Percentiles rank a stretch among this genome's conserved stretches.
phyloP scores from a whole-genome alignment of 2,329 filamentous ascomycete species.

The Byssochlamys sp. region DNA sequence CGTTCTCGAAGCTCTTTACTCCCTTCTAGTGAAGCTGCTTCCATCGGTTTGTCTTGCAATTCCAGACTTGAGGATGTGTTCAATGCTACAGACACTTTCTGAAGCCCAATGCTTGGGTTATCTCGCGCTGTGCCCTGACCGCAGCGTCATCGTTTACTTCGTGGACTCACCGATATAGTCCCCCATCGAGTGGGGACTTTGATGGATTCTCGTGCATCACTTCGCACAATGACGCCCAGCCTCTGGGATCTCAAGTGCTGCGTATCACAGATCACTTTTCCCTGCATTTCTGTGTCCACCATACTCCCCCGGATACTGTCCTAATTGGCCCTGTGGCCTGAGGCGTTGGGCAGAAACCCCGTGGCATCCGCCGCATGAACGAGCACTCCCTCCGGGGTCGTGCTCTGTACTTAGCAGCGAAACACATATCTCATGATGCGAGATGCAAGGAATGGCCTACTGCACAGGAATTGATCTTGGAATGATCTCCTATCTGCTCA shows the following conservation, averaged over 20 bases:
- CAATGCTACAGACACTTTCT: background rate
- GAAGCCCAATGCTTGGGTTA: background rate
- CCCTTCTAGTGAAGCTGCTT: background rate
- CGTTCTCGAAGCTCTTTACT: background rate
- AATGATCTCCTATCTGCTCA: background rate
- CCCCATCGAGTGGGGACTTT: background rate
- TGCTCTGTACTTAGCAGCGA: background rate
- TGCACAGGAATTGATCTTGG: background rate
- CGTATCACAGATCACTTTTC: conserved; percentile 5
- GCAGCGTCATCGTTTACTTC: background rate
- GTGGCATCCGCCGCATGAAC: background rate
- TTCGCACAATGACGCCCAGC: conserved; percentile 5
- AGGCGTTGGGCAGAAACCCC: conserved; percentile 8
- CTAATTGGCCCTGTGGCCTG: conserved; percentile 1
- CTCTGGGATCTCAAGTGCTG: conserved; percentile 1
- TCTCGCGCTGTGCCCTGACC: background rate
- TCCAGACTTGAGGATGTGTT: background rate
- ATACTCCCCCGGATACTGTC: conserved; percentile 3
- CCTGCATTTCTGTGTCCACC: conserved; percentile 2
- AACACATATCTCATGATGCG: background rate
- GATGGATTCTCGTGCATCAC: conserved; percentile 8
- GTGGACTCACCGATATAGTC: background rate
- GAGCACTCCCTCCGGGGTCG: background rate
- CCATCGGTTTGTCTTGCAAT: background rate
- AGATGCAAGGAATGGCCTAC: background rate